Percentiles rank a stretch among this genome's conserved stretches.
Conservation (phyloP, 768 basidiomycete genomes). For the Pulveroboletus sp. region DNA sequence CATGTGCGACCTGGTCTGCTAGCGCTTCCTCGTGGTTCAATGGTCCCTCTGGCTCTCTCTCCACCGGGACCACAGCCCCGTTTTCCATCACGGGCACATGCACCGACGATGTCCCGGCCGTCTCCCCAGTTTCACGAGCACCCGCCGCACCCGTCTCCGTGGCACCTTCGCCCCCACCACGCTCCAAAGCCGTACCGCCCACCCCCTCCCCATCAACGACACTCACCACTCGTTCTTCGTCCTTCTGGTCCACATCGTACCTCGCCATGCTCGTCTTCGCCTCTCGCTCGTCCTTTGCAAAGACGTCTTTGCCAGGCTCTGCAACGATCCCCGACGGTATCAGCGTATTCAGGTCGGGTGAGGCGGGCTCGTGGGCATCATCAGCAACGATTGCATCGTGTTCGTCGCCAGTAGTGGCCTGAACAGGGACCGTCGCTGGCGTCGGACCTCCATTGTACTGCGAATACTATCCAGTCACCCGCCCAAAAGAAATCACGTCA, state of each 20-base stretch:
- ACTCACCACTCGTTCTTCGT: conserved; percentile 35
- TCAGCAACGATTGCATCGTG: conserved; percentile 50
- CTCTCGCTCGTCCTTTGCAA: conserved; percentile 48
- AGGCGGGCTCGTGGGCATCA: conserved; percentile 19
- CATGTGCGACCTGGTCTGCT: conserved; percentile 49
- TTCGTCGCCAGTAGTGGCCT: conserved; percentile 48
- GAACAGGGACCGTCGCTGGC: conserved; percentile 36
- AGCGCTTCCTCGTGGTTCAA: conserved; percentile 45
- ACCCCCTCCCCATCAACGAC: conserved; percentile 15
- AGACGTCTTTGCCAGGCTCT: conserved; percentile 74
- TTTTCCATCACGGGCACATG: not conserved
- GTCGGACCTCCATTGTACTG: conserved; percentile 41
- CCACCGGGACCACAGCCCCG: not conserved
- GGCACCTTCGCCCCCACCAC: not conserved
- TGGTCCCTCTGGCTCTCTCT: conserved; percentile 36
- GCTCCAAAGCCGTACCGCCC: not conserved
- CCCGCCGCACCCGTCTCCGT: not conserved
- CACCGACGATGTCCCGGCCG: not conserved
- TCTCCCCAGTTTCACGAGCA: not conserved
- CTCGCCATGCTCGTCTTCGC: conserved; percentile 32
- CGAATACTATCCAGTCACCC: conserved; percentile 43
- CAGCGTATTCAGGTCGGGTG: conserved; percentile 27
- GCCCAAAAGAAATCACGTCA: not conserved
- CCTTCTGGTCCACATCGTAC: conserved; percentile 8
- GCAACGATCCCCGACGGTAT: conserved; percentile 48